Conservation (phyloP, 495 filamentous ascomycete genomes). For the Aspergillus saccharolyticus region DNA sequence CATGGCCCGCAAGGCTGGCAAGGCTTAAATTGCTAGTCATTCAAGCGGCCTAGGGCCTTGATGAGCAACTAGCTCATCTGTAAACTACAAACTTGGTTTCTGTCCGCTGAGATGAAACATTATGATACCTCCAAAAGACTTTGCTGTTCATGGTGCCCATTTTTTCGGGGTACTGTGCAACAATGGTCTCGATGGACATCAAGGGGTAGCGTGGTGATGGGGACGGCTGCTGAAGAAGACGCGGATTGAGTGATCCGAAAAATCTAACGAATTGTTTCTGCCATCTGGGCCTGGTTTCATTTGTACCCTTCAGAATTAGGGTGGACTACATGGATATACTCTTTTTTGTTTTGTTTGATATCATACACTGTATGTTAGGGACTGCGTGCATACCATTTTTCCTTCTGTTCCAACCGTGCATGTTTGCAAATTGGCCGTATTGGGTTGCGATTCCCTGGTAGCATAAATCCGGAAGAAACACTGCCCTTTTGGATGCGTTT, state of each 20-base stretch:
- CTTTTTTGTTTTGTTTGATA: conserved; percentile 35
- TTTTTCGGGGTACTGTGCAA: neutral
- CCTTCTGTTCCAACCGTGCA: conserved; percentile 20
- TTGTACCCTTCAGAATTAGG: conserved; percentile 33
- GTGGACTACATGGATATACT: conserved; percentile 46
- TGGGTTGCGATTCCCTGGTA: neutral
- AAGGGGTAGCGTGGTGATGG: conserved; percentile 10
- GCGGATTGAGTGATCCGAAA: conserved; percentile 40
- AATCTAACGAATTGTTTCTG: conserved; percentile 41
- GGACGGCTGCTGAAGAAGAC: conserved; percentile 23
- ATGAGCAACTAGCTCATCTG: conserved; percentile 21
- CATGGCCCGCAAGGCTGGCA: conserved; percentile 71
- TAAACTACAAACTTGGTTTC: conserved; percentile 32
- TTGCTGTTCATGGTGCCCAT: neutral
- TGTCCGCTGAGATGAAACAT: conserved; percentile 10
- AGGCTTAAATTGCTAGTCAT: conserved; percentile 29
- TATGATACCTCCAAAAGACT: conserved; percentile 2
- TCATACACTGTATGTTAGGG: conserved; percentile 41
- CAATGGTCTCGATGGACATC: conserved; percentile 1
- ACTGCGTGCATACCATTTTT: conserved; percentile 41
- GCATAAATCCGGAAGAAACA: neutral
- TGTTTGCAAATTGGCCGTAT: neutral
- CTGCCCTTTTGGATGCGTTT: neutral
- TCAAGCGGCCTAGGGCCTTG: conserved; percentile 2
- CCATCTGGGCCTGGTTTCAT: conserved; percentile 23